Base-by-base conservation (phyloP, 1,284 basidiomycete species). In the Tilletia indica region DNA sequence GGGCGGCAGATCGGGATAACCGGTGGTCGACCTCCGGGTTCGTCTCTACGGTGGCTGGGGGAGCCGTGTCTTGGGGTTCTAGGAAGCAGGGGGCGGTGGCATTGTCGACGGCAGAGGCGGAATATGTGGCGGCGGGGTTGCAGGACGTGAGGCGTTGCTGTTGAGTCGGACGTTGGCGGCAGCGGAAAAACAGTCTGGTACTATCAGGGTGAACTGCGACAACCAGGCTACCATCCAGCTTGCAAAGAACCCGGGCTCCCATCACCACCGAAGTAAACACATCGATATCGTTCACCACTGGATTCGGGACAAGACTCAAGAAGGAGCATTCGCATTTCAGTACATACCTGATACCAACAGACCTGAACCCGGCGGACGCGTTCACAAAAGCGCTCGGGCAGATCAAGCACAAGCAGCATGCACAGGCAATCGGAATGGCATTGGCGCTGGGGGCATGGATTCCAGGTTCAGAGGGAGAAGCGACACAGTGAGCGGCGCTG, bases 51-150 rank as follows among this genome's bases (percentile, higher is more conserved):
- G 25, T 74, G 42, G 61, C 67, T 31, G 66, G 71, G 0, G 64
- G 67, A 3, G 49, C 69, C 11, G 69, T 74, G 14, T 70, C 54
- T 0, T 70, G 71, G 45, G 51, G 67, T 16, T 61, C 69, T 14
- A 8, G 64, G 6, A 63, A 70, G n/a, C 74, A 76, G 47, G 39
- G 56, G 2, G 47, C 48, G 21, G 73, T 76, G 5, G 11, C 56
- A 3, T 31, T 51, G n/a, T 76, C 67, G 21, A 72, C 69, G 5
- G 72, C 67, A 6, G 51, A 71, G 31, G 73, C 74, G 34, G 71
- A 74, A 58, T 68, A 70, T 34, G 64, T 45, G 19, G 63, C 72
- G 5, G 47, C 70, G 42, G 42, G 3, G 58, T 51, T 4, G 71
- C 73, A 9, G 64, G 39, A 21, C 31, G 45, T 11, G 39, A 72